Evolutionary conservation across 352 stramenopile genomes (phyloP), one percentile per base, ranked within the genome.

Genomic region (Globisporangium splendens): DNA sequence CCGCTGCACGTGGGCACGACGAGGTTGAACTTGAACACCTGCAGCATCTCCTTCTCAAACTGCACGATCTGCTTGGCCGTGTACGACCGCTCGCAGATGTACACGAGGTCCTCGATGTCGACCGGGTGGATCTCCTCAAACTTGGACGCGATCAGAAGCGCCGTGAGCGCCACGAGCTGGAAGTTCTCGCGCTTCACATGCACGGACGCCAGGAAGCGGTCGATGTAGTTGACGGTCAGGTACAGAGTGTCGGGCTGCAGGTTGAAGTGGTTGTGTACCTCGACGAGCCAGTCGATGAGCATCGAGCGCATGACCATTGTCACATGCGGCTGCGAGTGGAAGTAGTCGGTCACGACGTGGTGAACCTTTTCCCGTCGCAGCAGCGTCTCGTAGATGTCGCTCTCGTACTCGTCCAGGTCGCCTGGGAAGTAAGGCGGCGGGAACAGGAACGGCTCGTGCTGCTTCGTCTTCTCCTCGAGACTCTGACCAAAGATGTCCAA

Each of bases 51-150:
- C 61, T 94, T 82, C 75, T 99, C 98, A 55, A 96, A 91, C 53
- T 76, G 65, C 17, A 91, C 63, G 53, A 91, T 73, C 31, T 91
- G 66, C 22, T 75, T 61, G 50, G 63, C 92, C 59, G 82, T 95
- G 77, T 99, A 99, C 7, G 97, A 96, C 33, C 91, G 76, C 73
- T 99, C 96, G 49, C 96, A 99, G 68, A 99, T 98, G 73, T 98
- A 99, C 54, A 99, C 86, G 41, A 99, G 78, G 68, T 99, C 97
- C 17, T 89, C 72, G 51, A 99, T 89, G 70, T 99, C 95, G 14
- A 96, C 96, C 12, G 96, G 95, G 66, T 99, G 99, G 54, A 99
- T 99, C 72, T 99, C 97, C 69, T 99, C 98, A 73, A 99, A 99
- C 82, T 99, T 99, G 22, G 96, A 97, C 14, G 97, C 97, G 56